Conservation (phyloP, 495 filamentous ascomycete species). For the Xylaria longipes region DNA sequence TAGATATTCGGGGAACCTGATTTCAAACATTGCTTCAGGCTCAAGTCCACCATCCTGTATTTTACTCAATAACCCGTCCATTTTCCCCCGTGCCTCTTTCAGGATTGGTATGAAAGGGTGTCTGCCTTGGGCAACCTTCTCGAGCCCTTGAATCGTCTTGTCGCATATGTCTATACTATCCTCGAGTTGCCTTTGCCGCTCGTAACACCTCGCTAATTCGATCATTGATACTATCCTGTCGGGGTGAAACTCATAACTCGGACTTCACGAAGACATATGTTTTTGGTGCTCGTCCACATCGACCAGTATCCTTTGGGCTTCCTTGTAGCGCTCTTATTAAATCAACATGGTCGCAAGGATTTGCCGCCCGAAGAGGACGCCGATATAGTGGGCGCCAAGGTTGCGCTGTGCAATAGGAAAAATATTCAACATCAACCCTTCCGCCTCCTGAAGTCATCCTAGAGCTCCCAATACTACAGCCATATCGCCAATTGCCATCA, state of each 20-base stretch:
- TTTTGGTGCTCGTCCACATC: background rate
- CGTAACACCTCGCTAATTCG: background rate
- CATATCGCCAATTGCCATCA: background rate
- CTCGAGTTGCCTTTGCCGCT: background rate
- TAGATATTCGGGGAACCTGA: no score
- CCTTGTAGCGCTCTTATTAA: background rate
- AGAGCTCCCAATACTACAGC: background rate
- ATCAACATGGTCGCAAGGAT: background rate
- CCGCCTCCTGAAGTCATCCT: background rate
- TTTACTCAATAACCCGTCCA: background rate
- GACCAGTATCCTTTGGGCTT: background rate
- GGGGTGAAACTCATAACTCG: background rate
- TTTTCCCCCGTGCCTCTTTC: background rate
- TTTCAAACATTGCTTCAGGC: no score
- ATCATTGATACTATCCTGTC: background rate
- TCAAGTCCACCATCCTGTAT: no score
- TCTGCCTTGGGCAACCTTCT: no score
- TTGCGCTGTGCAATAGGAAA: background rate
- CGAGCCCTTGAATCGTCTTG: background rate
- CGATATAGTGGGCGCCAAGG: background rate
- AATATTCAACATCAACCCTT: background rate
- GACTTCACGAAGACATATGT: background rate
- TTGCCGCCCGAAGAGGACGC: slow-evolving; percentile 5
- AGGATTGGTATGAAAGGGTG: background rate
- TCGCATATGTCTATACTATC: background rate